Evolutionary conservation across 768 basidiomycete genomes (phyloP), one percentile per base, ranked within the genome.

Genomic region (Neoboletus brunneissimus): DNA sequence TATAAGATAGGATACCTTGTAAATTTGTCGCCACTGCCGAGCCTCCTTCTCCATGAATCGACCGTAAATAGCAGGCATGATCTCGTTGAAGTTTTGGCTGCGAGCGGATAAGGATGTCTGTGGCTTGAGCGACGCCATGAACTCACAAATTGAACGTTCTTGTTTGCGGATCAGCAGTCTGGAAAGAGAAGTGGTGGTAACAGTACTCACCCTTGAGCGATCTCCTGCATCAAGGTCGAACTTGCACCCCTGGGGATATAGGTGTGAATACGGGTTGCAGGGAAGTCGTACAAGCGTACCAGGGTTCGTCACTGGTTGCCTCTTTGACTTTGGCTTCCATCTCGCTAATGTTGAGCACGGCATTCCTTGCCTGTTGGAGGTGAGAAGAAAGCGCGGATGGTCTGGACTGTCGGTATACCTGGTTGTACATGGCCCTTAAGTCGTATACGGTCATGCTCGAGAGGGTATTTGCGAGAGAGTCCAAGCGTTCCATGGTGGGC

Each of bases 1-100:
- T 34, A 43, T 15, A 57, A 23, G 46, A 44, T 27, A n/a, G 13
- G 13, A 51, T 40, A 86, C 93, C 81, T 99, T 99, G 82, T 99
- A 99, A 55, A 99, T 98, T 72, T 99, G 94, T 35, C 97, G 81
- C 97, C 97, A 99, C 69, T 99, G 92, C 22, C 89, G 79, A 0
- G 97, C 97, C 73, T 99, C 97, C 75, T 98, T 98, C 73, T 98
- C 92, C 87, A 95, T 96, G 72, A 96, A 97, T 27, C 93, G 84
- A 10, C 86, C 81, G 72, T 97, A 98, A 63, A 98, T 97, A 67
- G 85, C 86, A 4, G 97, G 96, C 94, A 99, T 98, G 69, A 98
- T 94, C 77, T 99, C 96, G 73, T 98, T 99, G 75, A 99, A 99
- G 60, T 94, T 85, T 80, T 95, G 93, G 75, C 94, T 97, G 69